Evolutionary conservation across 129 eudicot species (phyloP).

Genomic region (Tagetes patula): DNA sequence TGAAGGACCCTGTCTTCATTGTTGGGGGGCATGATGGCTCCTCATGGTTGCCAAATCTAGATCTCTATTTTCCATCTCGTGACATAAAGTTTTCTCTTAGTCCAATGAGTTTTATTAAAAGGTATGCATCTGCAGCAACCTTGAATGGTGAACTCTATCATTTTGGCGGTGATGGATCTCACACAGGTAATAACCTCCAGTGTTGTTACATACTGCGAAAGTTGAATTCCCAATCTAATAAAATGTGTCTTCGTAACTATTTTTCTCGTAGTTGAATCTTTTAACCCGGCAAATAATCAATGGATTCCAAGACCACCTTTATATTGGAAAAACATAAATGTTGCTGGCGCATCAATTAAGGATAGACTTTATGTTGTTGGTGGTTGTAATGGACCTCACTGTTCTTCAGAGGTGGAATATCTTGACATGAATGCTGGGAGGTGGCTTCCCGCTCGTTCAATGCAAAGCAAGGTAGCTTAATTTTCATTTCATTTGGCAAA

Average conservation of each 20-base stretch:
- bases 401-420: conserved; percentile 67
- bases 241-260: background rate
- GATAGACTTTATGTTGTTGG: conserved; percentile 67
- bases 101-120: conserved; percentile 47
- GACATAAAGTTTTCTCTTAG: conserved; percentile 45
- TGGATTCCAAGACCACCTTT: conserved; percentile 60
- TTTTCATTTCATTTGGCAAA: background rate
- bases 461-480: conserved; percentile 60
- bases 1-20: conserved; percentile 37
- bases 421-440: conserved; percentile 50
- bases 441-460: conserved; percentile 56
- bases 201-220: conserved; percentile 6
- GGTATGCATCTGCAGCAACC: conserved; percentile 52
- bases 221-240: background rate
- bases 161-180: conserved; percentile 59
- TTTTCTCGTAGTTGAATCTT: conserved; percentile 65
- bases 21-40: conserved; percentile 72
- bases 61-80: conserved; percentile 41
- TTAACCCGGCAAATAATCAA: conserved; percentile 36
- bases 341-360: conserved; percentile 51
- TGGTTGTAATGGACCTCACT: conserved; percentile 52
- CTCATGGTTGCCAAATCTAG: conserved; percentile 55
- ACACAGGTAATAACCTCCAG: conserved; percentile 47
- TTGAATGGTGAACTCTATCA: conserved; percentile 54
- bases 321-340: conserved; percentile 45